Conservation (phyloP, 176 grass and related monocot species). For the Puya raimondii region DNA sequence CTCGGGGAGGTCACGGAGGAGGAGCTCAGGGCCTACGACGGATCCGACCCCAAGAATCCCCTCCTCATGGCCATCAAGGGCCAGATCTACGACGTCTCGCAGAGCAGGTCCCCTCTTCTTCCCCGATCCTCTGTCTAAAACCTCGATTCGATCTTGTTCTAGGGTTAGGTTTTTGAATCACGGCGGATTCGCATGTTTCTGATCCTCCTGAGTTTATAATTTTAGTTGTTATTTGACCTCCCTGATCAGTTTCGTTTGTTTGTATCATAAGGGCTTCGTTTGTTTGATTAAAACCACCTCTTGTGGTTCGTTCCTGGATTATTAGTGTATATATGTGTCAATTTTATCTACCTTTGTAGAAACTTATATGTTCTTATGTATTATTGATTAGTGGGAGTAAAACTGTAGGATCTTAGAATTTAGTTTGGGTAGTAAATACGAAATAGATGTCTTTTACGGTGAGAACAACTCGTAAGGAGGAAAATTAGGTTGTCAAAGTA, state of each 20-base stretch:
- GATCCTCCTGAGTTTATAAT: too few species aligned
- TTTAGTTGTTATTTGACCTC: too few species aligned
- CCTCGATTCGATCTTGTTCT: background rate
- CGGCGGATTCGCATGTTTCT: too few species aligned
- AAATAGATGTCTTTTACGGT: background rate
- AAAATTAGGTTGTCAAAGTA: too few species aligned
- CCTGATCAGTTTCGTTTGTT: too few species aligned
- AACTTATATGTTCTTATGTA: background rate
- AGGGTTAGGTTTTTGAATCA: background rate
- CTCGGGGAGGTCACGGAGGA: conserved; percentile 68
- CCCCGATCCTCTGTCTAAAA: too few species aligned
- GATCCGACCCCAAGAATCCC: conserved; percentile 63
- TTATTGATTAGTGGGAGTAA: background rate
- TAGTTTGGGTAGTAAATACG: background rate
- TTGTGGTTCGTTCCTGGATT: too few species aligned
- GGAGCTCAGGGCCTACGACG: conserved; percentile 61
- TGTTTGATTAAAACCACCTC: too few species aligned
- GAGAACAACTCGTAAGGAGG: too few species aligned
- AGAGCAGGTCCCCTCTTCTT: conserved; percentile 46
- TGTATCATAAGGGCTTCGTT: too few species aligned
- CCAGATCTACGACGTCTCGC: conserved; percentile 88
- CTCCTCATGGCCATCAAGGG: conserved; percentile 89
- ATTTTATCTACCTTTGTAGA: background rate
- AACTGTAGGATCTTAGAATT: background rate
- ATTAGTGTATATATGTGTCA: background rate